Base-by-base conservation (phyloP, 169 alveolate species). In the Cystoisospora suis region DNA sequence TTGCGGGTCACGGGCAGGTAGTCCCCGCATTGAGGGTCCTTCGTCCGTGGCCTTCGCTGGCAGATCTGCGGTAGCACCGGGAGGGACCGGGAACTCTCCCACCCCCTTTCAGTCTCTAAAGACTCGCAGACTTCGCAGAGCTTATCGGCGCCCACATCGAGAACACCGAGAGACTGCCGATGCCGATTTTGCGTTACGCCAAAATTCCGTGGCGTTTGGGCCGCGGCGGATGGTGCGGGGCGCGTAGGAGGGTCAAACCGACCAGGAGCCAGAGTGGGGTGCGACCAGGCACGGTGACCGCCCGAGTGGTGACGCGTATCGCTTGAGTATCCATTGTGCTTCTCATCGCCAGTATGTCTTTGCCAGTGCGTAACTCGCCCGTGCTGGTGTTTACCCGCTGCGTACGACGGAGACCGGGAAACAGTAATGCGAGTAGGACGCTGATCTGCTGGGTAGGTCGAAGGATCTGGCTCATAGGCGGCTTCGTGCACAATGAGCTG, bases 401-500 rank as follows among this genome's bases (percentile, higher is more conserved):
- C 46, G 46, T 34, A 5, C 4, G 44, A 27, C 27, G 79, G 79
- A 12, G 79, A 29, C 79, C 46, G 6, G 44, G 36, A 65, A 23
- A 44, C 79, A 29, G 44, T 65, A 17, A 65, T 65, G 15, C 36
- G 29, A 12, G 79, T 65, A 20, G 79, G 79, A 27, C 79, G 79
- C 42, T 65, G 79, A 12, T 44, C 79, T 17, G 79, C 27, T 38
- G 79, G 17, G 36, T 44, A 65, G 46, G 79, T 27, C 17, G 79
- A 65, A 27, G 79, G 79, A 65, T 65, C 79, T 27, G 79, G 79
- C 17, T 65, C 46, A 29, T 65, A 65, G 46, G 44, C 79, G 15
- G 79, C 79, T 34, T 65, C 79, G 36, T 65, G 79, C 29, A 65
- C 79, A 65, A 65, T 44, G 42, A 65, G 79, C 36, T 65, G 79